Evolutionary conservation across 2,329 filamentous ascomycete genomes (phyloP).

Genomic region (Neodidymelliopsis sp.): DNA sequence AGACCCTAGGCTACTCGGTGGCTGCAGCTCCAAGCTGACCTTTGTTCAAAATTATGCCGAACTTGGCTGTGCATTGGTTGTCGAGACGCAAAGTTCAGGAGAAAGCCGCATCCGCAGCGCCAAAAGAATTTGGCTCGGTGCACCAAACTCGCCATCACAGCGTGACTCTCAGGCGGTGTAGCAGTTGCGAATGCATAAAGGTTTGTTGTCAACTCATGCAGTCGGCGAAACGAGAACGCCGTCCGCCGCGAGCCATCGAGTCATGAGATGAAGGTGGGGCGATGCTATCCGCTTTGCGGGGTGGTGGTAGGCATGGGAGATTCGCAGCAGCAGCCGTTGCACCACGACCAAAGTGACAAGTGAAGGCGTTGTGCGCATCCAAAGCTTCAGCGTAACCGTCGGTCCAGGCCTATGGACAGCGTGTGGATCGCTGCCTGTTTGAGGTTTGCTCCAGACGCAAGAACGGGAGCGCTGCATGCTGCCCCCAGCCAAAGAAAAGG

Average conservation of each 20-base stretch:
- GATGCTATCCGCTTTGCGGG: conserved; percentile 24
- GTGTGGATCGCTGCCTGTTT: conserved; percentile 27
- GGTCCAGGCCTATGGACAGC: conserved; percentile 14
- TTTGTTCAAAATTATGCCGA: conserved; percentile 7
- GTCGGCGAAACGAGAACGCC: conserved; percentile 39
- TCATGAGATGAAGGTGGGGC: conserved; percentile 19
- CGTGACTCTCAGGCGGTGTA: conserved; percentile 15
- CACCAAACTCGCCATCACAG: conserved; percentile 5
- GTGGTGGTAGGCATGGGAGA: conserved; percentile 14
- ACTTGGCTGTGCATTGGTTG: conserved; percentile 12
- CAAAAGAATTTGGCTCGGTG: not conserved
- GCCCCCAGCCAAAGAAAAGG: conserved; percentile 6
- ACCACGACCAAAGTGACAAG: conserved; percentile 18
- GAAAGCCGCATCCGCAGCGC: not conserved
- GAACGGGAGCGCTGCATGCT: conserved; percentile 16
- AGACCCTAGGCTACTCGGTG: conserved; percentile 26
- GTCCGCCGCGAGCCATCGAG: conserved; percentile 21
- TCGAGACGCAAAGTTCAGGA: conserved; percentile 19
- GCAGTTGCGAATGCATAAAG: conserved; percentile 17
- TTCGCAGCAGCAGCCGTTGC: conserved; percentile 22
- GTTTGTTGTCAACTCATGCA: conserved; percentile 17
- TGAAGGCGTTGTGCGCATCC: conserved; percentile 4
- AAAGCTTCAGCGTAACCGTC: conserved; percentile 2
- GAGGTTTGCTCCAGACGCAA: conserved; percentile 18
- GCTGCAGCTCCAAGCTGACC: conserved; percentile 28